These are phyloP conservation scores for Mortierella sp. DNA, from an alignment of 371 early-diverging fungal species.

Conservation along the genomic window DNA sequence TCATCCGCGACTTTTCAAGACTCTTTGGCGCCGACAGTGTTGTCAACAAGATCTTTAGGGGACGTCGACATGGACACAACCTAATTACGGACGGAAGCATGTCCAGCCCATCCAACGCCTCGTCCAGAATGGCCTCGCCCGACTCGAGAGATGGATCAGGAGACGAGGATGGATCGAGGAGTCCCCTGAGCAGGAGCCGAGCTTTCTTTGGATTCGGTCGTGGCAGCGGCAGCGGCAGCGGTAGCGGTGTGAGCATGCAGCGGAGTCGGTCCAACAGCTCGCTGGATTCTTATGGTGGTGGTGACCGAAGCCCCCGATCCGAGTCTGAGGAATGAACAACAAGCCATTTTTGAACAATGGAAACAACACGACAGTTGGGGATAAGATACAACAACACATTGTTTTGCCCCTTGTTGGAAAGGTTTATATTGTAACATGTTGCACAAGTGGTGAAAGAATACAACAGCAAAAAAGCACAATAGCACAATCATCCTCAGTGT, in stretches of 20 bases:
- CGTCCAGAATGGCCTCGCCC: slow-evolving; percentile 48
- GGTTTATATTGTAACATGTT: too few relatives aligned
- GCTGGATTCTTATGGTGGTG: slow-evolving; percentile 34
- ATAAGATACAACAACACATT: too few relatives aligned
- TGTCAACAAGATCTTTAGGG: slow-evolving; percentile 62
- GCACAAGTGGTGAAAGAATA: neutral
- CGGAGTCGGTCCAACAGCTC: slow-evolving; percentile 48
- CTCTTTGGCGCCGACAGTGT: slow-evolving; percentile 79
- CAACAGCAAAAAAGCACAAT: neutral
- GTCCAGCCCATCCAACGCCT: slow-evolving; percentile 36
- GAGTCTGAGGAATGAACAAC: slow-evolving; percentile 11
- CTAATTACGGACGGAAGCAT: slow-evolving; percentile 34
- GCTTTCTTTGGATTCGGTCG: slow-evolving; percentile 43
- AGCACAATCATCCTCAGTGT: neutral
- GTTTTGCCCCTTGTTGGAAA: too few relatives aligned
- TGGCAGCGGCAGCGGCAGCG: slow-evolving; percentile 17
- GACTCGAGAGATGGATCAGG: slow-evolving; percentile 50
- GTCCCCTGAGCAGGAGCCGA: slow-evolving; percentile 30
- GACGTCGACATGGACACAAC: slow-evolving; percentile 34
- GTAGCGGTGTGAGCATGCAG: slow-evolving; percentile 25
- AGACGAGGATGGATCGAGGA: slow-evolving; percentile 34
- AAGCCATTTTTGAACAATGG: neutral
- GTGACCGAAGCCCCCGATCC: slow-evolving; percentile 33
- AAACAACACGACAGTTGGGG: too few relatives aligned
- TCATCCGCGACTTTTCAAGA: slow-evolving; percentile 76